A percentile compares a stretch with the other conserved stretches of the same genome.
Conservation (phyloP, 192 early-diverging fungal genomes). For the Linnemannia hyalina region DNA sequence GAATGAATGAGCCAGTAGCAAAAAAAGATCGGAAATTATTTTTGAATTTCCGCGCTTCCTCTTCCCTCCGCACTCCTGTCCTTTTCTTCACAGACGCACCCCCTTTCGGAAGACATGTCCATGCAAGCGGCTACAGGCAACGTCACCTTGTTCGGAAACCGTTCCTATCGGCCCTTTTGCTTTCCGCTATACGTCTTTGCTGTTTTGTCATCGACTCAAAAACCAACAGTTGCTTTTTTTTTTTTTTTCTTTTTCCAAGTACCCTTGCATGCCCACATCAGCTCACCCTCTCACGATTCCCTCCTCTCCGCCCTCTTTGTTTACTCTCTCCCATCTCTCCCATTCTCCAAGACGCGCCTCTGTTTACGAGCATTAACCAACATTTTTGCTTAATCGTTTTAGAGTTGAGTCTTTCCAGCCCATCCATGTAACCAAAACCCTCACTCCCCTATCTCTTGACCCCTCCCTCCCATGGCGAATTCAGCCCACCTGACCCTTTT, state of each 20-base stretch:
- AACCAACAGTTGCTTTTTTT: too few species aligned
- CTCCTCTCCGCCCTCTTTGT: background rate
- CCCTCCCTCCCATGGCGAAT: background rate
- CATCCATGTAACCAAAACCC: background rate
- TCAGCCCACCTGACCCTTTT: slow-evolving; percentile 4
- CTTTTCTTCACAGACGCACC: background rate
- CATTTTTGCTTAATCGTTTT: background rate
- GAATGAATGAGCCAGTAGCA: too few species aligned
- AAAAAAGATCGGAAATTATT: background rate
- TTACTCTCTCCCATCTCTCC: background rate
- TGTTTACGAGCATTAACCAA: background rate
- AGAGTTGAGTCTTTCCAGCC: background rate
- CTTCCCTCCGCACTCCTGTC: background rate
- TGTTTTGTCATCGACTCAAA: background rate
- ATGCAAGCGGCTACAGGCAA: background rate
- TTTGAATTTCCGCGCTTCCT: slow-evolving; percentile 5
- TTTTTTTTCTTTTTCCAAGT: background rate
- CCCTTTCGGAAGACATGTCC: slow-evolving; percentile 5
- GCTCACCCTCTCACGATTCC: background rate
- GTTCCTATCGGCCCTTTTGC: background rate
- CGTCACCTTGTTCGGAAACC: background rate
- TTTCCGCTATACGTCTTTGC: background rate
- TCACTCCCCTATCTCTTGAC: background rate
- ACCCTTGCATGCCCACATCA: background rate
- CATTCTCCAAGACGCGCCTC: too few species aligned